Percentiles rank a stretch among this genome's conserved stretches.
Conservation (phyloP, 176 grass and related monocot species). For the Oryza coarctata region DNA sequence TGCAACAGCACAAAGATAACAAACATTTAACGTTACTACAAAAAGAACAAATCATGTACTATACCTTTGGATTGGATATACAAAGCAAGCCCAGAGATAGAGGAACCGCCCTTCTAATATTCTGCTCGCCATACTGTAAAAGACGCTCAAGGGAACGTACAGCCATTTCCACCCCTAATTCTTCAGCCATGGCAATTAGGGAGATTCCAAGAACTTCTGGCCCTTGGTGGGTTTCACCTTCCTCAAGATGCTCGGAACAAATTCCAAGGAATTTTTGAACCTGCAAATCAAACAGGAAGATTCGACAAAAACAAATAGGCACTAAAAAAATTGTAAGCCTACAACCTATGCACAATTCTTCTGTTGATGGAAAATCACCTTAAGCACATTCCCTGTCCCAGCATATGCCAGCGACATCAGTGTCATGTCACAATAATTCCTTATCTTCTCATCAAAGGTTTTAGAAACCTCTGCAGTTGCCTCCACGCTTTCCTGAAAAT, state of each 20-base stretch:
- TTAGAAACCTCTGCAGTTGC: slow-evolving; percentile 92
- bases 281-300: slow-evolving; percentile 51
- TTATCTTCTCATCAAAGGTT: slow-evolving; percentile 97
- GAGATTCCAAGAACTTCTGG: slow-evolving; percentile 97
- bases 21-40: not conserved
- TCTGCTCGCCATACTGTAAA: slow-evolving; percentile 90
- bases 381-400: slow-evolving; percentile 96
- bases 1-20: not conserved
- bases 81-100: slow-evolving; percentile 89
- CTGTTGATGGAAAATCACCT: slow-evolving; percentile 43
- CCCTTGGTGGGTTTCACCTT: slow-evolving; percentile 94
- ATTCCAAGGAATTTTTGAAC: slow-evolving; percentile 86
- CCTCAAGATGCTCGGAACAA: slow-evolving; percentile 90
- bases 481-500: slow-evolving; percentile 73
- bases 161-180: slow-evolving; percentile 66
- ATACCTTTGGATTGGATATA: slow-evolving; percentile 96
- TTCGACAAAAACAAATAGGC: slow-evolving; percentile 12
- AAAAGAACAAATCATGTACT: not conserved
- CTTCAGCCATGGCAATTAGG: slow-evolving; percentile 70
- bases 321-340: not conserved
- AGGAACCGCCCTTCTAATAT: slow-evolving; percentile 95
- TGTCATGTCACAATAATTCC: slow-evolving; percentile 91
- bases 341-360: not conserved
- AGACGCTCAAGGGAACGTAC: slow-evolving; percentile 62
- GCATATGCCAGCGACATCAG: slow-evolving; percentile 97